Conservation (phyloP, 1,284 basidiomycete species). For the Ustilago xerochloae region DNA sequence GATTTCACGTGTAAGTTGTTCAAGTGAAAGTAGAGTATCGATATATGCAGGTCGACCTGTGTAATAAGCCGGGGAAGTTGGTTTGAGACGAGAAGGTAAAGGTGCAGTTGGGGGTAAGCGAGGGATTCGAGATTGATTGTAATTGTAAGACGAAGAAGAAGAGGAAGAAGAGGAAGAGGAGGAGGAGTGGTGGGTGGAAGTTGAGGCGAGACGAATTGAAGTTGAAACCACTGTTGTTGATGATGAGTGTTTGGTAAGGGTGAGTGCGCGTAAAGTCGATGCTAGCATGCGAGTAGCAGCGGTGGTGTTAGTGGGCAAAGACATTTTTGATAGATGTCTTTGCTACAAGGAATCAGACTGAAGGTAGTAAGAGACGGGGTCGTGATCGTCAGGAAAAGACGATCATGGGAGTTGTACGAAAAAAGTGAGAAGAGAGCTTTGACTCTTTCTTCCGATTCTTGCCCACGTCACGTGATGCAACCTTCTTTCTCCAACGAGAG, state of each 20-base stretch:
- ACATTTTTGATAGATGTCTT: not conserved
- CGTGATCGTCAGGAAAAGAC: not conserved
- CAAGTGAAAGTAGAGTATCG: constrained; percentile 78
- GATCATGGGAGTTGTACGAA: not conserved
- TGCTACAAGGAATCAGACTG: not conserved
- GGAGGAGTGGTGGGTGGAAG: constrained; percentile 6
- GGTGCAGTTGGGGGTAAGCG: constrained; percentile 30
- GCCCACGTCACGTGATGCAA: constrained; percentile 13
- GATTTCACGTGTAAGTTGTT: constrained; percentile 75
- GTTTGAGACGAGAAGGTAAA: constrained; percentile 64
- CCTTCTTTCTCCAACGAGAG: not conserved
- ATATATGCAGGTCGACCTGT: constrained; percentile 84
- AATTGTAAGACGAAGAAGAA: not conserved
- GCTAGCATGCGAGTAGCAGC: constrained; percentile 5
- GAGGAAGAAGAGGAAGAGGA: constrained; percentile 4
- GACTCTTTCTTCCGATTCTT: constrained; percentile 16
- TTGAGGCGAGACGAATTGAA: constrained; percentile 17
- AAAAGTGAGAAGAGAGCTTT: not conserved
- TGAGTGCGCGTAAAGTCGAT: constrained; percentile 6
- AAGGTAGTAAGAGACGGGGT: not conserved
- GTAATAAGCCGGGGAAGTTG: constrained; percentile 80
- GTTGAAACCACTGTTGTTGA: not conserved
- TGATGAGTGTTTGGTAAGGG: not conserved
- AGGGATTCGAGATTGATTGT: constrained; percentile 11
- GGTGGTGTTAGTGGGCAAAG: not conserved